These are phyloP conservation scores for Fonsecaea pedrosoi DNA, from an alignment of 2,329 filamentous ascomycete genomes.

Conservation along the genomic window DNA sequence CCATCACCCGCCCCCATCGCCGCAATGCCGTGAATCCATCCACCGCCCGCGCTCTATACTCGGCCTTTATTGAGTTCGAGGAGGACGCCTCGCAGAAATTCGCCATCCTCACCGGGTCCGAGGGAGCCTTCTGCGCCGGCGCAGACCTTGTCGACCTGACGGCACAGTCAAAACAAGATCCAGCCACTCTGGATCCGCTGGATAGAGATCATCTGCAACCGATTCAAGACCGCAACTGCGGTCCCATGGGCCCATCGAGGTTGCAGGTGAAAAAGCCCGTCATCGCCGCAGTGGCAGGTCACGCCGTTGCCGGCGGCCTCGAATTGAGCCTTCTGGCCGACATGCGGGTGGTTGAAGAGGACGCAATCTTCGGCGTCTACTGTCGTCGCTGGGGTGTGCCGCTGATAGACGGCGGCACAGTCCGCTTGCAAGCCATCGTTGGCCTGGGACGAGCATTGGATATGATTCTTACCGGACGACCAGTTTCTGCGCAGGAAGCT, in stretches of 20 bases:
- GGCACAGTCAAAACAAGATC: conserved; percentile 49
- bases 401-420: conserved; percentile 61
- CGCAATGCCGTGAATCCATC: conserved; percentile 61
- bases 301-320: conserved; percentile 62
- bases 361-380: conserved; percentile 63
- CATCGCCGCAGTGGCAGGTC: conserved; percentile 59
- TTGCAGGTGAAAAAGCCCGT: conserved; percentile 60
- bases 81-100: conserved; percentile 59
- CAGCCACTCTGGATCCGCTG: conserved; percentile 24
- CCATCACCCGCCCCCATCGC: conserved; percentile 59
- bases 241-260: conserved; percentile 61
- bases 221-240: conserved; percentile 50
- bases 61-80: conserved; percentile 59
- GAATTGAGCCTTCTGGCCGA: conserved; percentile 62
- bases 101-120: conserved; percentile 58
- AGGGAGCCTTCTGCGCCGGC: conserved; percentile 61
- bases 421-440: conserved; percentile 59
- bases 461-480: conserved; percentile 63
- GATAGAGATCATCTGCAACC: conserved; percentile 40
- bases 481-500: conserved; percentile 58
- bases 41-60: conserved; percentile 57
- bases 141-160: conserved; percentile 52
- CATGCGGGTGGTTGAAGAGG: conserved; percentile 61
- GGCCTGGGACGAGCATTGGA: conserved; percentile 62
- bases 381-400: conserved; percentile 62